These are phyloP conservation scores for Guillardia theta DNA, from an alignment of 78 protist genomes.

Conservation along the genomic window DNA sequence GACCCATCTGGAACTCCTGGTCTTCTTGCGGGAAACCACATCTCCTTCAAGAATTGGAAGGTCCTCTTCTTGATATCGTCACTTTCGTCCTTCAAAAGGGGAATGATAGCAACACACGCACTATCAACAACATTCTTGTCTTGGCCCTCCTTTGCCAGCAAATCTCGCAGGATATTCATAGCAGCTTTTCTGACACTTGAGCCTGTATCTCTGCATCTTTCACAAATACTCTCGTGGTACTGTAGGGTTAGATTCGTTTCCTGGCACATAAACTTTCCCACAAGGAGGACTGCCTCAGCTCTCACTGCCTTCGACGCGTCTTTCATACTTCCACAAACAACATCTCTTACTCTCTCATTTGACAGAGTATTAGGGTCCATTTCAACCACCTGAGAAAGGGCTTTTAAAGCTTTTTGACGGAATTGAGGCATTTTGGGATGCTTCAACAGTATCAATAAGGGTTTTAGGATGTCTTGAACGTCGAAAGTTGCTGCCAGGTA, in stretches of 20 bases:
- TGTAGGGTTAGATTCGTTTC: background rate
- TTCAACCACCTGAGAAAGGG: background rate
- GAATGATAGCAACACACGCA: background rate
- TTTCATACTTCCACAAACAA: background rate
- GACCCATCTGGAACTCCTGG: background rate
- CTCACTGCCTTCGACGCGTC: background rate
- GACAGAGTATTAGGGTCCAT: background rate
- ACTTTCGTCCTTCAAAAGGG: background rate
- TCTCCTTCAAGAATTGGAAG: background rate
- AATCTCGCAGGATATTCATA: background rate
- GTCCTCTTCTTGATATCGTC: background rate
- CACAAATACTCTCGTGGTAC: constrained; percentile 14
- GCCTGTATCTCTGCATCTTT: background rate
- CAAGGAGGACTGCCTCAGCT: background rate
- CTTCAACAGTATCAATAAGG: background rate
- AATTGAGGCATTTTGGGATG: background rate
- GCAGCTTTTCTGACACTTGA: background rate
- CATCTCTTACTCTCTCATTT: background rate
- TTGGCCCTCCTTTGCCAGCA: background rate
- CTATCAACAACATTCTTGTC: background rate
- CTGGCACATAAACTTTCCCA: background rate
- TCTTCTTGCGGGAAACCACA: background rate
- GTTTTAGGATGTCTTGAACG: background rate
- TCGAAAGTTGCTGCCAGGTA: background rate
- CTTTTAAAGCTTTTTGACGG: background rate